Evolutionary conservation across 164 flowering plant species (phyloP).

Genomic region (Santalum album): DNA sequence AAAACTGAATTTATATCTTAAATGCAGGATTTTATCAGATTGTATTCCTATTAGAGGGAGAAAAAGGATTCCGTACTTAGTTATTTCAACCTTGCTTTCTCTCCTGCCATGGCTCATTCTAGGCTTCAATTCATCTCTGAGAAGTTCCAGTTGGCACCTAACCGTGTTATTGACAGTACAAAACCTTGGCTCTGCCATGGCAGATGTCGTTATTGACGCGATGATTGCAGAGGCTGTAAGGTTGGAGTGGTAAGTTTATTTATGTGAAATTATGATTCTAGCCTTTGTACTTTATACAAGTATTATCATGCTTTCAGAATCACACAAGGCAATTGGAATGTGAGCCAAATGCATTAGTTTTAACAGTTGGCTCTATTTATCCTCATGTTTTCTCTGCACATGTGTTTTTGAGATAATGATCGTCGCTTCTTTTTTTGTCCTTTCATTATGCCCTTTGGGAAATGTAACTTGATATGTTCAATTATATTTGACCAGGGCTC

Average conservation of each 20-base stretch:
- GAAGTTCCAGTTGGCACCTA: constrained; percentile 51
- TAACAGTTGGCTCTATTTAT: neutral
- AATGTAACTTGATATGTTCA: neutral
- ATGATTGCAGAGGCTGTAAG: constrained; percentile 94
- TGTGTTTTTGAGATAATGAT: neutral
- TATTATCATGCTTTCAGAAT: neutral
- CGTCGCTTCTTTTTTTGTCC: neutral
- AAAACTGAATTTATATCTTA: neutral
- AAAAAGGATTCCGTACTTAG: constrained; percentile 73
- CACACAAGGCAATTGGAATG: no score
- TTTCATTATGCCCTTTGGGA: neutral
- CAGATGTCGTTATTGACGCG: constrained; percentile 95
- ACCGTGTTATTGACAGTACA: constrained; percentile 63
- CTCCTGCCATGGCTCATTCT: constrained; percentile 77
- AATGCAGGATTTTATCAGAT: constrained; percentile 76
- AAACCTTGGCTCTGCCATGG: constrained; percentile 88
- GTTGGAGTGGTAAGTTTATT: constrained; percentile 42
- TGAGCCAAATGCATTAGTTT: no score
- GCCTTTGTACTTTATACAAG: neutral
- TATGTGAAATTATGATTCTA: neutral
- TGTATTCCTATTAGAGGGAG: constrained; percentile 82
- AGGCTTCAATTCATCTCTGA: constrained; percentile 37
- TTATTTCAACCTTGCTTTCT: constrained; percentile 62
- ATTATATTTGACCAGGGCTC: constrained; percentile 40
- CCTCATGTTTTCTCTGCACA: neutral